Percentiles rank a stretch among this genome's conserved stretches.
phyloP scores from a whole-genome alignment of 148 eudicot species.

The Vaccinium macrocarpon region DNA sequence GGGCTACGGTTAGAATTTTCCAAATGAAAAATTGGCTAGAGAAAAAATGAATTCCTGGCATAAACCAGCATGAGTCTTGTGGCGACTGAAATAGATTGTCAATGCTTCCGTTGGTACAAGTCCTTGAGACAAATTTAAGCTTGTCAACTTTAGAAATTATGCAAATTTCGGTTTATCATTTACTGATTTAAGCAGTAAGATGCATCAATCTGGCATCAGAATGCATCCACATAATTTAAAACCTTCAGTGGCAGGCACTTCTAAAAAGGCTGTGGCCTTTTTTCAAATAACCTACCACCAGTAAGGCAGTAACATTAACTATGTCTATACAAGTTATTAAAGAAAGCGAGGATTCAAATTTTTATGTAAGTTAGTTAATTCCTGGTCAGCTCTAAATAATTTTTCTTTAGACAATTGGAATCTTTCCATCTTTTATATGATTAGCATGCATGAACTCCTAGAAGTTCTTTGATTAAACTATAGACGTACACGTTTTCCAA shows the following conservation, averaged over 20 bases:
- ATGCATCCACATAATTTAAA: neutral
- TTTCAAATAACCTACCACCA: neutral
- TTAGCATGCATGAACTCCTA: no score
- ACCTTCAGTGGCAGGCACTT: neutral
- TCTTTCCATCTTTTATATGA: neutral
- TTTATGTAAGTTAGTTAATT: neutral
- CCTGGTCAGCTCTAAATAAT: neutral
- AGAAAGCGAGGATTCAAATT: neutral
- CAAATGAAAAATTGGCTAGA: neutral
- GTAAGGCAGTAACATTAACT: neutral
- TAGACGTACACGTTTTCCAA: neutral
- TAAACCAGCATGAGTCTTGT: neutral
- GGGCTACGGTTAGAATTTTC: no score
- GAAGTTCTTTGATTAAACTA: neutral
- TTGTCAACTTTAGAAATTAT: neutral
- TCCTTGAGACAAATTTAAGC: neutral
- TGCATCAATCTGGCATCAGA: neutral
- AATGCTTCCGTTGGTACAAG: neutral
- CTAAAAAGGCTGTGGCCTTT: neutral
- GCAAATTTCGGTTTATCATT: neutral
- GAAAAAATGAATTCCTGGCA: neutral
- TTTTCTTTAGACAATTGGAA: neutral
- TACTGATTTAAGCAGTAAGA: neutral
- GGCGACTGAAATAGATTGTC: no score
- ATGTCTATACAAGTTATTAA: neutral